Evolutionary conservation across 768 basidiomycete species (phyloP).

Genomic region (Kwoniella dejecticola): DNA sequence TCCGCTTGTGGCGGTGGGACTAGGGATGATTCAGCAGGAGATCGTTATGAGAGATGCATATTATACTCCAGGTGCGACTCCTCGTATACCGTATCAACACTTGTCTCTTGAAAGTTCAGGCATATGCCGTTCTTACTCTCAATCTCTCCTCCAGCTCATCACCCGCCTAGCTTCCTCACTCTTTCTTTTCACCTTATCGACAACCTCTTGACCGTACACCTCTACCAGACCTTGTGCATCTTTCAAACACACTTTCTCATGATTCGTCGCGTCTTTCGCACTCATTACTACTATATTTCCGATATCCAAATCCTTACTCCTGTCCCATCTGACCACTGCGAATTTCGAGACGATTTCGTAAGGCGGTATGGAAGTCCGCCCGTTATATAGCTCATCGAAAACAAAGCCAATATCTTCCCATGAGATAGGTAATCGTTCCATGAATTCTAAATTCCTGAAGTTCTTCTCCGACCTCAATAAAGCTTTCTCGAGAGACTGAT

Average conservation of each 20-base stretch:
- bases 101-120: too few relatives aligned
- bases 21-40: too few relatives aligned
- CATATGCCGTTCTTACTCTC: too few relatives aligned
- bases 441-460: constrained; percentile 61
- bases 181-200: constrained; percentile 64
- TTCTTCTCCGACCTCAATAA: constrained; percentile 74
- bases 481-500: constrained; percentile 75
- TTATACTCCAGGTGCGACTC: too few relatives aligned
- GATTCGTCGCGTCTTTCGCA: constrained; percentile 69
- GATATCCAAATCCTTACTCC: constrained; percentile 63
- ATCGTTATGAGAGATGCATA: too few relatives aligned
- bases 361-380: constrained; percentile 74
- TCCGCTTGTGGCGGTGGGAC: too few relatives aligned
- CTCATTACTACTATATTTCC: constrained; percentile 88
- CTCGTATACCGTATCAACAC: too few relatives aligned
- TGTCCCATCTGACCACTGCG: constrained; percentile 79
- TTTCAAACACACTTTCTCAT: constrained; percentile 57
- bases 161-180: constrained; percentile 63
- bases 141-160: constrained; percentile 36
- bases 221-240: constrained; percentile 59
- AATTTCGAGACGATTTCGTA: constrained; percentile 72
- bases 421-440: constrained; percentile 62
- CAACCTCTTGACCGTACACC: constrained; percentile 72
- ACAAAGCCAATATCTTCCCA: constrained; percentile 80
- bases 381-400: constrained; percentile 81